These are phyloP conservation scores for Triticum urartu DNA, from an alignment of 176 grass and related monocot species.

Conservation along the genomic window DNA sequence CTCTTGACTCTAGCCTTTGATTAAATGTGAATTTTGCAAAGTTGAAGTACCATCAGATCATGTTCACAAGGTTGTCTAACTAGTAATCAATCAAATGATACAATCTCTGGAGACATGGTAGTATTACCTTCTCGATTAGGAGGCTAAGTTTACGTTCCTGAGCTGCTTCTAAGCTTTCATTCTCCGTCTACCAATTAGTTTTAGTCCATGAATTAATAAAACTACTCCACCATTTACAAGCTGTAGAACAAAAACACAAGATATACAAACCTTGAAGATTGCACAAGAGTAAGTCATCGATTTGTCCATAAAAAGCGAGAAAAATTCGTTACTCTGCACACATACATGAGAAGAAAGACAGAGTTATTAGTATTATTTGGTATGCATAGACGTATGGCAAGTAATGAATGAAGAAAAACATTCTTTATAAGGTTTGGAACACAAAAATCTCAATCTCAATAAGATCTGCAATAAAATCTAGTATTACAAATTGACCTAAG, in stretches of 20 bases:
- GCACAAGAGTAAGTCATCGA: slow-evolving; percentile 14
- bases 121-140: neutral
- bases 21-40: neutral
- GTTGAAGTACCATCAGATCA: neutral
- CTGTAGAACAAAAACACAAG: neutral
- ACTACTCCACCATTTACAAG: neutral
- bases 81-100: neutral
- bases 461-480: neutral
- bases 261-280: slow-evolving; percentile 1
- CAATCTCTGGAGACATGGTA: neutral
- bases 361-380: neutral
- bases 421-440: neutral
- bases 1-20: neutral
- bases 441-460: neutral
- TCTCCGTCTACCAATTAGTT: neutral
- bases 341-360: neutral
- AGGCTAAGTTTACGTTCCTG: neutral
- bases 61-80: neutral
- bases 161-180: neutral
- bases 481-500: neutral
- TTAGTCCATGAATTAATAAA: slow-evolving; percentile 1
- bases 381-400: neutral
- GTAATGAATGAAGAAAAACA: neutral
- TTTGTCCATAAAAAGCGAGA: neutral
- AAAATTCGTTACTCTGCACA: neutral